These are phyloP conservation scores for Phaffia australis DNA, from an alignment of 768 basidiomycete genomes.

Conservation along the genomic window DNA sequence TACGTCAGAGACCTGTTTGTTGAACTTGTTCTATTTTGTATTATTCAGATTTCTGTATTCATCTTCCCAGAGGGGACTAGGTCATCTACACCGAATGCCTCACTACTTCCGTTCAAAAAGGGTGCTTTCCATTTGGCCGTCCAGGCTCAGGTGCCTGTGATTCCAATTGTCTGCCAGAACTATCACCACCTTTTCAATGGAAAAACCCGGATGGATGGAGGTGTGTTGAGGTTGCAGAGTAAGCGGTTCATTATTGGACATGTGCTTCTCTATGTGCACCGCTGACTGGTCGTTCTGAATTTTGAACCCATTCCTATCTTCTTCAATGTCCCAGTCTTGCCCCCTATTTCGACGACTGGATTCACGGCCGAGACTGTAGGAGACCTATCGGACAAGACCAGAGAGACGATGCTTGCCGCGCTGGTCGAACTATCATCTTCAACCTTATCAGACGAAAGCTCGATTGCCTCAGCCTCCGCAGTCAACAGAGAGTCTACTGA, in stretches of 20 bases:
- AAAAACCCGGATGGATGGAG: conserved; percentile 57
- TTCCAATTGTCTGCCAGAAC: conserved; percentile 86
- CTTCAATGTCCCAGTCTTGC: not conserved
- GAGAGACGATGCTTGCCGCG: not conserved
- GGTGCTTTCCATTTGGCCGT: conserved; percentile 95
- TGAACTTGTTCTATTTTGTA: not conserved
- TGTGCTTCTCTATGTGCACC: too few species aligned
- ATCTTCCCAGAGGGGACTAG: conserved; percentile 96
- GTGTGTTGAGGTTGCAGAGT: conserved; percentile 75
- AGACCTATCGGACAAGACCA: not conserved
- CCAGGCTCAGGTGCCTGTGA: conserved; percentile 76
- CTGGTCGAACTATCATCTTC: not conserved
- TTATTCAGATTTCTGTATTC: conserved; percentile 63
- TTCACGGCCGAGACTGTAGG: too few species aligned
- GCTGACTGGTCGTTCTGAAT: not conserved
- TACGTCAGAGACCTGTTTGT: not conserved
- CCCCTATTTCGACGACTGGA: too few species aligned
- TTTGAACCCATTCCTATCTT: not conserved
- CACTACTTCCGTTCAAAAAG: conserved; percentile 85
- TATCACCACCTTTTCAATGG: conserved; percentile 78
- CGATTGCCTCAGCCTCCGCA: not conserved
- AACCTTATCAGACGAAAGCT: not conserved
- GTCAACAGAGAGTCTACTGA: not conserved
- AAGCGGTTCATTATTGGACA: conserved; percentile 29
- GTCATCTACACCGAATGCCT: conserved; percentile 52